phyloP scores from a whole-genome alignment of 2,329 filamentous ascomycete species.

The Aureobasidium sp. region DNA sequence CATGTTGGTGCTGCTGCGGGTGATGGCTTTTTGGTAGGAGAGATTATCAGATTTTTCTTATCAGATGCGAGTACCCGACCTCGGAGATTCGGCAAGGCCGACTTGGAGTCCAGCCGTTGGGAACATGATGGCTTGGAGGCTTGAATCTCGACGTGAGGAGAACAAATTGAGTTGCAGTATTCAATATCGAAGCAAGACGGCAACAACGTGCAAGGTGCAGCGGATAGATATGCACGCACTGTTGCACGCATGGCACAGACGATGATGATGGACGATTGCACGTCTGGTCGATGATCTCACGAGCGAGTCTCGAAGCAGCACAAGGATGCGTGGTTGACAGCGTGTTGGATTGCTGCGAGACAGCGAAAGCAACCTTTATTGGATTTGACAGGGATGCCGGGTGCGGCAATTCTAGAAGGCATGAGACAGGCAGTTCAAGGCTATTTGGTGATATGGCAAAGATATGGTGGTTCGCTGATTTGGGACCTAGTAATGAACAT shows the following conservation, averaged over 20 bases:
- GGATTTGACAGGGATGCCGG: not conserved
- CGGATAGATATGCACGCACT: not conserved
- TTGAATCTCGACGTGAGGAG: not conserved
- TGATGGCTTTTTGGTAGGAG: not conserved
- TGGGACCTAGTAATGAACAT: conserved; percentile 6
- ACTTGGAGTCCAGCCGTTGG: not conserved
- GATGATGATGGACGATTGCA: not conserved
- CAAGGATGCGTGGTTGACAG: not conserved
- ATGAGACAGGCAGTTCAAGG: not conserved
- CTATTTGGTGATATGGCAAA: not conserved
- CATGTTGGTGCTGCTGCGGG: not conserved
- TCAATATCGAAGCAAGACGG: not conserved
- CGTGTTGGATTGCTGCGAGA: not conserved
- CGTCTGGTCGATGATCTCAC: not conserved
- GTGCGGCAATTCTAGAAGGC: not conserved
- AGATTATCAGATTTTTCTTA: conserved; percentile 1
- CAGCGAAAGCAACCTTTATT: not conserved
- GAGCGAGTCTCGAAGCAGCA: not conserved
- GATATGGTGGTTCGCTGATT: not conserved
- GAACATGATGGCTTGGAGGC: not conserved
- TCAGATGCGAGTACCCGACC: not conserved
- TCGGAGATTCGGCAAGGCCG: not conserved
- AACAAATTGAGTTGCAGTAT: not conserved
- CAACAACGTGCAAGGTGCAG: conserved; percentile 3
- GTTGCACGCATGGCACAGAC: not conserved